These are phyloP conservation scores for Geotrichum fermentans DNA, from an alignment of 1,139 yeast species.

Conservation along the genomic window DNA sequence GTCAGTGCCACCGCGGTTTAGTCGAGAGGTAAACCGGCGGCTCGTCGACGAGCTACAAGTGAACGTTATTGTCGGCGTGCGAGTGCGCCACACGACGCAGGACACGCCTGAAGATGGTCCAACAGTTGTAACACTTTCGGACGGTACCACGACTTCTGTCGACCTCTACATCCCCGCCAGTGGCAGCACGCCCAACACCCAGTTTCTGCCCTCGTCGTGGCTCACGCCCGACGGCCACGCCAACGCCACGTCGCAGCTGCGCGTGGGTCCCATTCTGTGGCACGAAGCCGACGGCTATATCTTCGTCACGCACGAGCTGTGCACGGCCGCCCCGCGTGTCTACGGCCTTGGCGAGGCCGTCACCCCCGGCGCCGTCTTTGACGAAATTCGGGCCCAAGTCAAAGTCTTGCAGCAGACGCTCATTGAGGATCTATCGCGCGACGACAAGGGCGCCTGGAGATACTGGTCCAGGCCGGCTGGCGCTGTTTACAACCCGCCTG, in stretches of 20 bases:
- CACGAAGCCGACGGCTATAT: constrained; percentile 11
- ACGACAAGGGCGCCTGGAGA: not conserved
- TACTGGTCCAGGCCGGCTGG: not conserved
- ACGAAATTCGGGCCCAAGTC: not conserved
- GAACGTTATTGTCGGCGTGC: constrained; percentile 1
- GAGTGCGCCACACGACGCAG: not conserved
- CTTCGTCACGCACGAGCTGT: not conserved
- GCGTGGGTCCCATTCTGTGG: too few relatives aligned
- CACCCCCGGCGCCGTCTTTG: constrained; percentile 2
- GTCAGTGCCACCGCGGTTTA: not conserved
- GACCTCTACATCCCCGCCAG: constrained; percentile 11
- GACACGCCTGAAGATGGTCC: not conserved
- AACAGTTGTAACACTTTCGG: not conserved
- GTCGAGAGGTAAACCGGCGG: not conserved
- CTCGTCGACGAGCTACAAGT: constrained; percentile 1
- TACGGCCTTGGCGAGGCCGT: constrained; percentile 10
- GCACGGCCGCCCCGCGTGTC: not conserved
- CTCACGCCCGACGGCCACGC: not conserved
- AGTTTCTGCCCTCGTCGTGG: constrained; percentile 4
- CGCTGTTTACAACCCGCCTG: not conserved
- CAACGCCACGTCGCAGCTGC: not conserved
- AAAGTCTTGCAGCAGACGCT: not conserved
- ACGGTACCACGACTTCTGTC: constrained; percentile 3
- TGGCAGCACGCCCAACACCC: constrained; percentile 12
- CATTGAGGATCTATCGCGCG: not conserved